Conservation (phyloP, 306 rosid species). For the Argentina anserina region DNA sequence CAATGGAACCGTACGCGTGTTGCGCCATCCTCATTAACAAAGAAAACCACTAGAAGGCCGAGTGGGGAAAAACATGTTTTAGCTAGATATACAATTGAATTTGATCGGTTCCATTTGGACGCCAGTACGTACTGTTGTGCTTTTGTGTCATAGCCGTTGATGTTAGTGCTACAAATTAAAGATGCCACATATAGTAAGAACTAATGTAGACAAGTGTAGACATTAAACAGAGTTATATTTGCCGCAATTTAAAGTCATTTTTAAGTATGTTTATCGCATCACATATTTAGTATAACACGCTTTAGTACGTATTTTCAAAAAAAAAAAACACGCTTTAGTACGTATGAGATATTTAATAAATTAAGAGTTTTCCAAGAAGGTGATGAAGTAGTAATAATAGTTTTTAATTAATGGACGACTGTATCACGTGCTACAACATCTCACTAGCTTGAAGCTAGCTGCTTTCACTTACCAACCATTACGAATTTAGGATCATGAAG, state of each 20-base stretch:
- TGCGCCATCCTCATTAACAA: neutral
- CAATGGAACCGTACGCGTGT: neutral
- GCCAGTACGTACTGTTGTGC: neutral
- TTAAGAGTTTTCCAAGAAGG: too few relatives aligned
- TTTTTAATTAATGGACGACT: too few relatives aligned
- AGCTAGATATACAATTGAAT: neutral
- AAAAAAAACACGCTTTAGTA: too few relatives aligned
- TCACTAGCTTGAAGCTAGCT: too few relatives aligned
- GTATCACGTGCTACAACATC: too few relatives aligned
- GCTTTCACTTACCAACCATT: too few relatives aligned
- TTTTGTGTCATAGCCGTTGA: neutral
- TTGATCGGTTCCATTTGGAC: neutral
- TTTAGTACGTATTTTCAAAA: too few relatives aligned
- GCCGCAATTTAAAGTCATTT: neutral
- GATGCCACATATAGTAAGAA: neutral
- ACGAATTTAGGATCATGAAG: too few relatives aligned
- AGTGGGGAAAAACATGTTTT: slow-evolving; percentile 8
- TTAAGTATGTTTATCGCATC: neutral
- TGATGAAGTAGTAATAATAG: too few relatives aligned
- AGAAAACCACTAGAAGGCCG: neutral
- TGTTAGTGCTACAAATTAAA: neutral
- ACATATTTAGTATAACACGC: neutral
- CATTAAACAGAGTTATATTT: neutral
- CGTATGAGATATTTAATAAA: neutral
- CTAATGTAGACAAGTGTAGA: slow-evolving; percentile 19